Conservation (phyloP, 345 rosid species). For the Passiflora organensis region DNA sequence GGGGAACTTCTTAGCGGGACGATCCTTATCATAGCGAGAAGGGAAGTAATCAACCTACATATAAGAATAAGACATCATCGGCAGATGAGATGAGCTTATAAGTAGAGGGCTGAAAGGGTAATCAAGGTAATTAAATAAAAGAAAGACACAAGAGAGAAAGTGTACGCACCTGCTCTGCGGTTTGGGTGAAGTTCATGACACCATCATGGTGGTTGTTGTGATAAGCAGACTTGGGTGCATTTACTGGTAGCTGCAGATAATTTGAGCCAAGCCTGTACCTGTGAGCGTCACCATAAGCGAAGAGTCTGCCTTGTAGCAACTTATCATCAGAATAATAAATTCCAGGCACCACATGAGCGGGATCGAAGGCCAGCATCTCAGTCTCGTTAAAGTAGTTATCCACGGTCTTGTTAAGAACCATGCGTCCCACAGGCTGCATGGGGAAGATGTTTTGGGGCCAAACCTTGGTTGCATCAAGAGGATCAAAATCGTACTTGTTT, state of each 20-base stretch:
- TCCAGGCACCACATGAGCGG: slow-evolving; percentile 24
- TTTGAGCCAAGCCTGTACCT: slow-evolving; percentile 33
- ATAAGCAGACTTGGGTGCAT: slow-evolving; percentile 28
- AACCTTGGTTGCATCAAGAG: slow-evolving; percentile 28
- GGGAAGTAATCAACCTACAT: slow-evolving; percentile 28
- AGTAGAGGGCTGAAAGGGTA: background rate
- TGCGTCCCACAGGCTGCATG: slow-evolving; percentile 25
- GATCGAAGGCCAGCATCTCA: slow-evolving; percentile 26
- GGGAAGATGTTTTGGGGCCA: slow-evolving; percentile 31
- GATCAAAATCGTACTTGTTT: slow-evolving; percentile 24
- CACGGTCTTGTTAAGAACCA: slow-evolving; percentile 28
- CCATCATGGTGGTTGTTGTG: slow-evolving; percentile 31
- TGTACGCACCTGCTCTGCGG: slow-evolving; percentile 19
- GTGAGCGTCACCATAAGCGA: slow-evolving; percentile 26
- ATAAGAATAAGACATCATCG: no score
- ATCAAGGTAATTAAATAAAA: no score
- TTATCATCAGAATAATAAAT: slow-evolving; percentile 26
- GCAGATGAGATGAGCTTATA: no score
- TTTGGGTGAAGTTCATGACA: slow-evolving; percentile 29
- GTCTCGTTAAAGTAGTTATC: slow-evolving; percentile 33
- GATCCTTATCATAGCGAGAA: slow-evolving; percentile 23
- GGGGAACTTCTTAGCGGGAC: slow-evolving; percentile 22
- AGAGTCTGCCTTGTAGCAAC: slow-evolving; percentile 22
- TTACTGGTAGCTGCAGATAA: slow-evolving; percentile 26
- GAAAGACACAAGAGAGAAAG: background rate